phyloP scores from a whole-genome alignment of 2,329 filamentous ascomycete species.

The Cordyceps militaris region DNA sequence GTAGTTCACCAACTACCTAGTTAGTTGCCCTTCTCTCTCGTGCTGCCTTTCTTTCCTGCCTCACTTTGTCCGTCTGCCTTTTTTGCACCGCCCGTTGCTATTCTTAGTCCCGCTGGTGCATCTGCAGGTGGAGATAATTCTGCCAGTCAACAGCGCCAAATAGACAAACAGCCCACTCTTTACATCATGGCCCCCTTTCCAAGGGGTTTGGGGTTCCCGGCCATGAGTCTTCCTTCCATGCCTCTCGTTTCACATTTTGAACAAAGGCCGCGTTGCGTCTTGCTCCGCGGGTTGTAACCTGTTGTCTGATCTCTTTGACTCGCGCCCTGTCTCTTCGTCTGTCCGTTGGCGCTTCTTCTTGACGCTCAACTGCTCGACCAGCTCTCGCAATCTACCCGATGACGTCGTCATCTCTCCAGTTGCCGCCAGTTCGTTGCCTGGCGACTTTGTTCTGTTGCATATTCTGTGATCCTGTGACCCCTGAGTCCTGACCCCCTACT shows the following conservation, averaged over 20 bases:
- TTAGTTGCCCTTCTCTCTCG: not conserved
- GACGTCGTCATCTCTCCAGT: not conserved
- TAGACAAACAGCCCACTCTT: not conserved
- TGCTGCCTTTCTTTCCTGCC: not conserved
- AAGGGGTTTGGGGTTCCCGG: not conserved
- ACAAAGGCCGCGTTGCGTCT: not conserved
- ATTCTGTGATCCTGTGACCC: too few species aligned
- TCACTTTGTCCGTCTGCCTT: not conserved
- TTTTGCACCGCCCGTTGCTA: conserved; percentile 2
- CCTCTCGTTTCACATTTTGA: conserved; percentile 1
- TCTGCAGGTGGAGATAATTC: not conserved
- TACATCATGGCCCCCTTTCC: conserved; percentile 1
- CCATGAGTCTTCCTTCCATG: not conserved
- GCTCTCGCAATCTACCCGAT: not conserved
- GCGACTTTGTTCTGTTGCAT: too few species aligned
- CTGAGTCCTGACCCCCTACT: not conserved
- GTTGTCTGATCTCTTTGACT: not conserved
- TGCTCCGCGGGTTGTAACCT: not conserved
- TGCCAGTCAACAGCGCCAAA: not conserved
- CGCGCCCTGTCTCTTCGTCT: not conserved
- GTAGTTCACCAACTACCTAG: too few species aligned
- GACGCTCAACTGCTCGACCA: not conserved
- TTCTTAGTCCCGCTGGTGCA: not conserved
- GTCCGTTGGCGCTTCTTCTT: not conserved
- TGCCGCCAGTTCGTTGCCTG: not conserved